These are phyloP conservation scores for Logfia minima DNA, from an alignment of 129 eudicot species.

Conservation along the genomic window DNA sequence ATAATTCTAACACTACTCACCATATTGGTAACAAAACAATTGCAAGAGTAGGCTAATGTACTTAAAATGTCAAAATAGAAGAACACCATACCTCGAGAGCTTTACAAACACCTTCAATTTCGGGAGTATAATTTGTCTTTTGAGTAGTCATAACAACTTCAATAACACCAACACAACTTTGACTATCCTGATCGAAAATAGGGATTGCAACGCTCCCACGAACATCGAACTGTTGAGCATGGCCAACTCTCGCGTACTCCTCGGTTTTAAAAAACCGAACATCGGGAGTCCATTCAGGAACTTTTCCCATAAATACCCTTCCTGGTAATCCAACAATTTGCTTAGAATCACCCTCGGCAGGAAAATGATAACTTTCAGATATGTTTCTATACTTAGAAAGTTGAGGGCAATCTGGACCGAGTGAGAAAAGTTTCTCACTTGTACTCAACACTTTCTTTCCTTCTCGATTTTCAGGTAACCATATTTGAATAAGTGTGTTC, in stretches of 20 bases:
- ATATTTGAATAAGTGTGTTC: conserved; percentile 70
- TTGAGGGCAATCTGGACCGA: conserved; percentile 55
- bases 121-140: conserved; percentile 63
- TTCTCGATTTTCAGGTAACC: conserved; percentile 71
- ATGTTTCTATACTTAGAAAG: conserved; percentile 69
- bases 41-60: not conserved
- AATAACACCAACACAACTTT: conserved; percentile 75
- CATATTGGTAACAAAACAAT: not conserved
- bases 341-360: conserved; percentile 55
- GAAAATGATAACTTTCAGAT: conserved; percentile 54
- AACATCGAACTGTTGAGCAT: conserved; percentile 70
- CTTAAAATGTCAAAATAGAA: not conserved
- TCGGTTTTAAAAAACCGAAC: conserved; percentile 71
- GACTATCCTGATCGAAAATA: conserved; percentile 67
- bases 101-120: conserved; percentile 76
- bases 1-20: not conserved
- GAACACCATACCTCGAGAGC: conserved; percentile 74
- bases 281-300: conserved; percentile 96
- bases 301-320: conserved; percentile 70
- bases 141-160: conserved; percentile 79
- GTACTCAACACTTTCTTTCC: conserved; percentile 64
- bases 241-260: conserved; percentile 74
- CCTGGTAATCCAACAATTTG: conserved; percentile 79
- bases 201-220: conserved; percentile 92
- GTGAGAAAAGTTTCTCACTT: conserved; percentile 53